Evolutionary conservation across 1,284 basidiomycete species (phyloP).

Genomic region (Tetrapyrgos nigripes): DNA sequence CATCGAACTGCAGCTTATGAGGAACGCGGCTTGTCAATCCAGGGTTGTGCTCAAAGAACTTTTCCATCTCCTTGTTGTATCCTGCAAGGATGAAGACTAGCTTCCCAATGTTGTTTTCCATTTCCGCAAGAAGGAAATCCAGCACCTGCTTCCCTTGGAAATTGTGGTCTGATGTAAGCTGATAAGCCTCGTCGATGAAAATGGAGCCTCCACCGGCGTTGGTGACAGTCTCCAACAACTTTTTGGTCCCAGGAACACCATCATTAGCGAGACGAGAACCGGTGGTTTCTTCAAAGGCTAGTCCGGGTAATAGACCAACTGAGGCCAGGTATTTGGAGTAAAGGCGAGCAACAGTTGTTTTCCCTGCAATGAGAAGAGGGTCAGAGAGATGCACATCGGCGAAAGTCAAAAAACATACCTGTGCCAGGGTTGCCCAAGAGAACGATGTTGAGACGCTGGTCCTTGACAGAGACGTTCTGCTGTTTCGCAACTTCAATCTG

Average conservation of each 20-base stretch:
- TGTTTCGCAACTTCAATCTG: constrained; percentile 55
- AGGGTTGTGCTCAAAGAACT: constrained; percentile 77
- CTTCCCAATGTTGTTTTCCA: constrained; percentile 70
- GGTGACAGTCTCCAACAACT: constrained; percentile 52
- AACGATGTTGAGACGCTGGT: constrained; percentile 61
- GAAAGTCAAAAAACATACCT: constrained; percentile 39
- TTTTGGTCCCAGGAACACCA: constrained; percentile 58
- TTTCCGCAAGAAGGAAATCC: constrained; percentile 72
- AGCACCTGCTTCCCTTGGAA: constrained; percentile 59
- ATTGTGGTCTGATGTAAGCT: constrained; percentile 55
- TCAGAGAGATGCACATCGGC: background rate
- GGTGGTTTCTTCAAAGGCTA: constrained; percentile 63
- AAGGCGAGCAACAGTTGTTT: constrained; percentile 70
- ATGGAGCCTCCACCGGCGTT: constrained; percentile 64
- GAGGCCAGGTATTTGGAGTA: constrained; percentile 68
- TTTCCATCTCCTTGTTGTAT: constrained; percentile 74
- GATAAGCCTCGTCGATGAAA: constrained; percentile 75
- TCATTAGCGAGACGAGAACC: constrained; percentile 64
- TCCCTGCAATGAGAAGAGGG: constrained; percentile 47
- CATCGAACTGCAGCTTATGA: constrained; percentile 60
- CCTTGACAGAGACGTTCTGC: constrained; percentile 51
- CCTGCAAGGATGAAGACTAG: constrained; percentile 75
- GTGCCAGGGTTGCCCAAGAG: constrained; percentile 70
- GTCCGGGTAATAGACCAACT: constrained; percentile 57
- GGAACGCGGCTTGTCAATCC: constrained; percentile 70